phyloP scores from a whole-genome alignment of 164 flowering plant genomes.

The Protea cynaroides region DNA sequence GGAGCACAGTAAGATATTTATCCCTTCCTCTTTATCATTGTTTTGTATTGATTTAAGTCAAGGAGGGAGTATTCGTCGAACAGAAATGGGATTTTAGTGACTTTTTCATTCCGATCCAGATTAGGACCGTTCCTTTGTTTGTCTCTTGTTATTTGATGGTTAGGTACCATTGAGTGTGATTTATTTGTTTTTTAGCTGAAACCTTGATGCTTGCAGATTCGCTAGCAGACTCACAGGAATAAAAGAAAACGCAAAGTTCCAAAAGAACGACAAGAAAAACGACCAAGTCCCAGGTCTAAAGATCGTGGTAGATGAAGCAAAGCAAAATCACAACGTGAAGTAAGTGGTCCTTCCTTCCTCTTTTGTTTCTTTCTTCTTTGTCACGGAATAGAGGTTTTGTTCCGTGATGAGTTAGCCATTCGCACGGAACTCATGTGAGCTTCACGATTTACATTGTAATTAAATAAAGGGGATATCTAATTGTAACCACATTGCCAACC shows the following conservation, averaged over 20 bases:
- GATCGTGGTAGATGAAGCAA: constrained; percentile 70
- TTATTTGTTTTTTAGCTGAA: background rate
- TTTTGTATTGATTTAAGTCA: too few species aligned
- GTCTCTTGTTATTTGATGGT: too few species aligned
- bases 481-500: too few species aligned
- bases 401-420: too few species aligned
- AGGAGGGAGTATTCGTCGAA: too few species aligned
- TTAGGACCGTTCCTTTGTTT: too few species aligned
- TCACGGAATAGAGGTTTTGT: background rate
- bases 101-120: too few species aligned
- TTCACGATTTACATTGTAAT: too few species aligned
- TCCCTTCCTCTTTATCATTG: background rate
- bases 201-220: constrained; percentile 44
- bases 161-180: too few species aligned
- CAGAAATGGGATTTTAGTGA: too few species aligned
- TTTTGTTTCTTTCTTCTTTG: background rate
- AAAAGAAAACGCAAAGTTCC: constrained; percentile 85
- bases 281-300: constrained; percentile 69
- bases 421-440: too few species aligned
- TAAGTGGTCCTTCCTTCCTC: constrained; percentile 27
- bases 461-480: too few species aligned
- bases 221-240: constrained; percentile 85
- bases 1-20: constrained; percentile 78
- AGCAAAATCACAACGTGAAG: constrained; percentile 68
- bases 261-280: constrained; percentile 45